Evolutionary conservation across 2,329 filamentous ascomycete species (phyloP), one percentile per base, ranked within the genome.

Genomic region (Trichoderma gracile): DNA sequence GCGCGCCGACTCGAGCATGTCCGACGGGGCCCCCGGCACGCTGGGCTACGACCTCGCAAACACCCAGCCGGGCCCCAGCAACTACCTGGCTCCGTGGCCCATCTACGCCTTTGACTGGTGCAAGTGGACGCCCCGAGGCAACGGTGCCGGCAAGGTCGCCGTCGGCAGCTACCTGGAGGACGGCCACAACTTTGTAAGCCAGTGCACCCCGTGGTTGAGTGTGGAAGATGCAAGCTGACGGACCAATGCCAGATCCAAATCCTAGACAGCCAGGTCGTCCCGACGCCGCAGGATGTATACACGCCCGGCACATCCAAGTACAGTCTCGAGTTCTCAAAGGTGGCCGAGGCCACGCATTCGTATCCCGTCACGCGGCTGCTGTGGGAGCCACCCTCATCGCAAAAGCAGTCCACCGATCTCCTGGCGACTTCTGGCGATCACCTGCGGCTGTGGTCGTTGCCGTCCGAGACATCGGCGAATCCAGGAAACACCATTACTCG

Each of bases 71-170:
- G 77, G 91, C 74, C 96, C 94, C 68, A 96, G 92, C 81, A 97
- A 94, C 75, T 97, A 97, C 74, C 80, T 96, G 68, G 93, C 94
- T 5, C 93, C 94, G 0, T 99, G 95, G 92, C 90, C 93, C 15
- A 89, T 96, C 63, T 99, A 98, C 76, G 94, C 95, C 14, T 94
- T 96, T 72, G 95, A 99, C 79, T 99, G 95, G 95, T 99, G 95
- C 81, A 99, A 99, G 78, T 99, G 95, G 94, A 87, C 91, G 17
- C 88, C 94, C 2, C 87, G 92, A 72, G 88, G 78, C 71, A 88
- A 88, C 69, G 89, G 91, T 67, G 92, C 92, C 3, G 95, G 95
- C 45, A 98, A 98, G 78, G 85, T 99, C 71, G 95, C 95, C 14
- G 84, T 99, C 45, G 95, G 94, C 66, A 99, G 95, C 80, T 98